Evolutionary conservation across 169 alveolate species (phyloP).

Genomic region (Plasmodium cynomolgi): DNA sequence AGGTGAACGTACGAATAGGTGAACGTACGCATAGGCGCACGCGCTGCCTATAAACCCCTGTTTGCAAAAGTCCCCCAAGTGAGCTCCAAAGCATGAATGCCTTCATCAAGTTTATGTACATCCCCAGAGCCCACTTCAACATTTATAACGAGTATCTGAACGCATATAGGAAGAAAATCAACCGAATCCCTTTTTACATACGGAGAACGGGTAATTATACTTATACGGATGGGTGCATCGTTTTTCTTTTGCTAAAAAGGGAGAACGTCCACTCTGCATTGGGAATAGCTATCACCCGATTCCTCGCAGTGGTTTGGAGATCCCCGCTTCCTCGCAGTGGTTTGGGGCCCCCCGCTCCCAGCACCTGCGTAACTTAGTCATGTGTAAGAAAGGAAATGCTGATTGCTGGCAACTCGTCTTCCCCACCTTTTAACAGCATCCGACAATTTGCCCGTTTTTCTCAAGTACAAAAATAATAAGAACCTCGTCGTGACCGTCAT

Average conservation of each 20-base stretch:
- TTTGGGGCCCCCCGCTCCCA: background rate
- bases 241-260: background rate
- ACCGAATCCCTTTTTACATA: slow-evolving; percentile 80
- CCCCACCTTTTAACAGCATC: slow-evolving; percentile 74
- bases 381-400: background rate
- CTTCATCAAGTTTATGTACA: slow-evolving; percentile 43
- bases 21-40: background rate
- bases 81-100: slow-evolving; percentile 38
- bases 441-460: slow-evolving; percentile 85
- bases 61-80: background rate
- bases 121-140: slow-evolving; percentile 34
- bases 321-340: too few relatives aligned
- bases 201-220: slow-evolving; percentile 79
- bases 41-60: background rate
- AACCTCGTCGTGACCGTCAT: slow-evolving; percentile 82
- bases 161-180: slow-evolving; percentile 73
- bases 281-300: background rate
- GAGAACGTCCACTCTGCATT: background rate
- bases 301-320: too few relatives aligned
- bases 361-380: background rate
- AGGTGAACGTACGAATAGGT: background rate
- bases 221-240: background rate
- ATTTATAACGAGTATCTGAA: slow-evolving; percentile 69
- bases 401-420: background rate
- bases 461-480: slow-evolving; percentile 80